phyloP scores from a whole-genome alignment of 2,329 filamentous ascomycete genomes.

The Lasiodiplodia sp. region DNA sequence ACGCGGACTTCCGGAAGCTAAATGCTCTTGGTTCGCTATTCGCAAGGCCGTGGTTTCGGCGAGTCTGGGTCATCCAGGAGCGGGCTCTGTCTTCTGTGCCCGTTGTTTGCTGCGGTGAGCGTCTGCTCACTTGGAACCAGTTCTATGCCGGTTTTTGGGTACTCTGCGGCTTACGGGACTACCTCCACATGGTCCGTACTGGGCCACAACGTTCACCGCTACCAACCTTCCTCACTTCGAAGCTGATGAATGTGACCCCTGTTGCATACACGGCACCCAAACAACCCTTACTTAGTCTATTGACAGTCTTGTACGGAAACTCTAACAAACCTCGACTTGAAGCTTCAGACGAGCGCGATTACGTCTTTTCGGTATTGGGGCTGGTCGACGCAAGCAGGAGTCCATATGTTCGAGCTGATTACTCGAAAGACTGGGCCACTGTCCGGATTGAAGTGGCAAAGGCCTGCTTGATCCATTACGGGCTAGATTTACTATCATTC shows the following conservation, averaged over 20 bases:
- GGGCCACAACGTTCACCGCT: background rate
- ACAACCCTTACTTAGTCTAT: background rate
- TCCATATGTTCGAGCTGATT: background rate
- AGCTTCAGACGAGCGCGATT: background rate
- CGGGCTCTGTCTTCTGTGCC: background rate
- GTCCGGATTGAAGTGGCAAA: background rate
- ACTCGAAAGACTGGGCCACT: background rate
- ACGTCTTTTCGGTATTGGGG: background rate
- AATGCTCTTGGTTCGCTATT: background rate
- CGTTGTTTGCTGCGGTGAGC: background rate
- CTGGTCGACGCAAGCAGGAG: background rate
- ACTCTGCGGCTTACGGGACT: background rate
- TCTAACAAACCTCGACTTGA: background rate
- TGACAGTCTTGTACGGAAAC: background rate
- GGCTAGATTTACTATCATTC: background rate
- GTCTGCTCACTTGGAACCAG: background rate
- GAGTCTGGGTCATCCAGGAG: background rate
- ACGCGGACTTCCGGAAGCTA: background rate
- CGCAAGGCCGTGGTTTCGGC: background rate
- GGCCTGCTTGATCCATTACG: background rate
- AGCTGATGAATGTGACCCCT: background rate
- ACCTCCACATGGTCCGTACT: background rate
- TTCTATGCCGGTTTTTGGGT: background rate
- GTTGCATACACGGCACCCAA: background rate
- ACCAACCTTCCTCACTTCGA: background rate